Evolutionary conservation across 2,329 filamentous ascomycete species (phyloP), one percentile per base, ranked within the genome.

Genomic region (Akanthomyces uredinophilus): DNA sequence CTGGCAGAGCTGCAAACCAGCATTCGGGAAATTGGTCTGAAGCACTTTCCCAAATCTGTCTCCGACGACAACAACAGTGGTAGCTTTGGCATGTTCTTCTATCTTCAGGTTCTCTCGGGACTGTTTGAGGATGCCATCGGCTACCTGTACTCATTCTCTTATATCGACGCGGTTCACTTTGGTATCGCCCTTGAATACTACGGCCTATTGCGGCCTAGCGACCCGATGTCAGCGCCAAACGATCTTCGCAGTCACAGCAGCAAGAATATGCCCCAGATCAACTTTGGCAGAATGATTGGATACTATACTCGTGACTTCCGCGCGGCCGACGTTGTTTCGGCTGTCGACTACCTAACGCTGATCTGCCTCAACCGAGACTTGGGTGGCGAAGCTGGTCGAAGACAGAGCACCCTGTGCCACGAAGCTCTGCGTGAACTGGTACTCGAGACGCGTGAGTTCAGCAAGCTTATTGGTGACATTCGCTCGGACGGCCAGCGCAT

Each of bases 251-350:
- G 81, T 67, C 78, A 86, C 74, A 91, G 86, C 68, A 89, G 83
- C 69, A 85, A 87, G 67, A 83, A 85, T 66, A 81, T 86, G 65
- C 83, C 92, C 5, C 92, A 97, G 73, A 88, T 99, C 75, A 96
- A 95, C 79, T 98, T 98, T 76, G 93, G 91, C 50, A 89, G 90
- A 63, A 91, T 98, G 81, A 82, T 98, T 64, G 96, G 94, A 46
- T 92, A 95, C 73, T 99, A 99, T 79, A 99, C 96, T 5, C 86
- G 90, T 60, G 93, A 97, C 75, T 99, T 99, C 84, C 89, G 95
- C 58, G 91, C 92, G 35, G 93, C 92, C 22, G 88, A 96, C 70
- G 90, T 92, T 7, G 90, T 90, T 63, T 91, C 92, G 39, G 95
- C 96, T 3, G 91, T 96, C 20, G 95, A 99, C 73, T 99, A 99